Conservation (phyloP, 2,329 filamentous ascomycete species). For the Dothidotthia symphoricarpi region DNA sequence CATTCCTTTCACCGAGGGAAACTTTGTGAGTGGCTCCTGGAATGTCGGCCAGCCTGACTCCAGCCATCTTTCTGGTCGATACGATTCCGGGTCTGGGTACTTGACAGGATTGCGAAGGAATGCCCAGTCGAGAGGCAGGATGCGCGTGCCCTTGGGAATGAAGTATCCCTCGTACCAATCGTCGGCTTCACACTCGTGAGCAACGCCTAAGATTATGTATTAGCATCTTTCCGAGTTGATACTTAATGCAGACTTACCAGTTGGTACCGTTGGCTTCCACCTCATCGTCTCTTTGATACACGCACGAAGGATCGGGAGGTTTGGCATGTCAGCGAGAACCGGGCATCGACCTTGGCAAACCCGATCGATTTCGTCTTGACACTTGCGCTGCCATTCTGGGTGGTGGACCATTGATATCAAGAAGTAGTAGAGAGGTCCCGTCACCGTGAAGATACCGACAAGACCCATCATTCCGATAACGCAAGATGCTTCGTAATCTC, state of each 20-base stretch:
- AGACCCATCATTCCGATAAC: constrained; percentile 43
- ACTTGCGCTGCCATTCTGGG: constrained; percentile 38
- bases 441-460: constrained; percentile 43
- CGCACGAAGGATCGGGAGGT: constrained; percentile 47
- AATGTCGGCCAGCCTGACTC: constrained; percentile 63
- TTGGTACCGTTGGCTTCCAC: constrained; percentile 51
- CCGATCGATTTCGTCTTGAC: constrained; percentile 35
- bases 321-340: constrained; percentile 41
- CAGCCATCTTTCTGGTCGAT: constrained; percentile 62
- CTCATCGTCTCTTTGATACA: constrained; percentile 48
- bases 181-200: constrained; percentile 53
- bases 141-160: constrained; percentile 49
- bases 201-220: constrained; percentile 42
- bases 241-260: constrained; percentile 32
- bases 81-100: constrained; percentile 64
- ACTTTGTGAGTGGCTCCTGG: constrained; percentile 62
- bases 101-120: constrained; percentile 51
- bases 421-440: constrained; percentile 41
- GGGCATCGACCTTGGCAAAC: constrained; percentile 30
- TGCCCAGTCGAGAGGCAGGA: constrained; percentile 38
- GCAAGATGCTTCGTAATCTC: constrained; percentile 41
- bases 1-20: constrained; percentile 63
- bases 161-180: constrained; percentile 52
- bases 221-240: constrained; percentile 1
- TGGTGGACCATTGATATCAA: constrained; percentile 40